Base-by-base conservation (phyloP, 306 rosid species). In the Oemleria cerasiformis region DNA sequence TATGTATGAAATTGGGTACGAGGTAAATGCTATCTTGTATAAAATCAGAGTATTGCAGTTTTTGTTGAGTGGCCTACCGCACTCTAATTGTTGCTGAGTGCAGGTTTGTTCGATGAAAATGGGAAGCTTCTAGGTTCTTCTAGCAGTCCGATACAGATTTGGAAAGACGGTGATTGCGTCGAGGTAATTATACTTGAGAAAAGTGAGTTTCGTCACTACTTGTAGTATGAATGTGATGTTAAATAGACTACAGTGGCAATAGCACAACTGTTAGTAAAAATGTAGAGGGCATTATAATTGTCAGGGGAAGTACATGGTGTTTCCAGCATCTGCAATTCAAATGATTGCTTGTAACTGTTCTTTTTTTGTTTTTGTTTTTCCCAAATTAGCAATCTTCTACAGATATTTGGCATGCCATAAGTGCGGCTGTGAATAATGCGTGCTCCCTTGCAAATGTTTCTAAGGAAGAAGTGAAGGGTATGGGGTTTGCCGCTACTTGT, bases 401-500 rank as follows among this genome's bases (percentile, higher is more conserved):
- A 17, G 98, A 91, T 85, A 94, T 94, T 72, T 94, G 98, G 98
- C 98, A 78, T 76, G 95, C 98, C 49, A 85, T 94, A 68, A 84
- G 97, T 81, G 92, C 88, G 12, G 96, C 98, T 59, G 96, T 94
- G 57, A 94, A 84, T 82, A 77, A 87, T 39, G 92, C 95, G 20
- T 91, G 95, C 81, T 84, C 95, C 66, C 74, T 74, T 42, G 98
- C 95, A 55, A 38, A 91, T 16, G 87, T 89, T 73, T 81, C 84
- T 1, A 84, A 85, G 44, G 80, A 80, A 49, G 97, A 91, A 86
- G 95, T 91, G 62, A 86, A 80, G 79, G 85, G 96, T 72, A 75
- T 91, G 63, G 98, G 98, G 67, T 94, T 94, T 75, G 86, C 97
- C 6, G 98, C 98, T 66, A 94, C 98, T 78, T 94, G 98, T 75